Conservation (phyloP, 192 early-diverging fungal species). For the Podila verticillata region DNA sequence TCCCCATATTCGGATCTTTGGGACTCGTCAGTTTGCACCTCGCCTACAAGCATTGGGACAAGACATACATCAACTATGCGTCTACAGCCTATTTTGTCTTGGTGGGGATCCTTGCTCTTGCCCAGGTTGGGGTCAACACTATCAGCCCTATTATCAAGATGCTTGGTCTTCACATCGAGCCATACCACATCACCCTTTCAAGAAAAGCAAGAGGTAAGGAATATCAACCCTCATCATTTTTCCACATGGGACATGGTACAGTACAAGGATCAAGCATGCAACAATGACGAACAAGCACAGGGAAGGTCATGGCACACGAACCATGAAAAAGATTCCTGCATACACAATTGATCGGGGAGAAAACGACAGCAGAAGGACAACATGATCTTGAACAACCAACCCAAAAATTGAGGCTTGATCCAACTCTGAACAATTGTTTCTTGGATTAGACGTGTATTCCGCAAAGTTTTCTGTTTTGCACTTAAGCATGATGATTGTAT, state of each 20-base stretch:
- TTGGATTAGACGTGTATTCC: slow-evolving; percentile 54
- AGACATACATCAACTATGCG: slow-evolving; percentile 79
- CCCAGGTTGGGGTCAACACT: slow-evolving; percentile 63
- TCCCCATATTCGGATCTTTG: slow-evolving; percentile 87
- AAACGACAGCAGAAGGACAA: too few species aligned
- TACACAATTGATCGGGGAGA: too few species aligned
- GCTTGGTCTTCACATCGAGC: slow-evolving; percentile 61
- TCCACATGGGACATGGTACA: neutral
- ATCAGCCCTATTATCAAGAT: slow-evolving; percentile 53
- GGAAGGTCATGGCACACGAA: too few species aligned
- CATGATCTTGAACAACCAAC: too few species aligned
- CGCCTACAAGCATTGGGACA: slow-evolving; percentile 81
- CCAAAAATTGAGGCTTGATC: too few species aligned
- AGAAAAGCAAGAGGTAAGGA: slow-evolving; percentile 66
- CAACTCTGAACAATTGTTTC: too few species aligned
- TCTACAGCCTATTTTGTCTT: slow-evolving; percentile 86
- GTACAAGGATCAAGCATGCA: neutral
- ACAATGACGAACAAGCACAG: too few species aligned
- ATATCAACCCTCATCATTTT: neutral
- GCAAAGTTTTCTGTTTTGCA: slow-evolving; percentile 74
- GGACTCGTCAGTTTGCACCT: slow-evolving; percentile 84
- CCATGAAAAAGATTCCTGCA: too few species aligned
- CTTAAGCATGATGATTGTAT: slow-evolving; percentile 63
- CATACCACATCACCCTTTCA: slow-evolving; percentile 74
- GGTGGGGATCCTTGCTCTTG: slow-evolving; percentile 75